Evolutionary conservation across 176 grass and related monocot species (phyloP).

Genomic region (Alopecurus myosuroides): DNA sequence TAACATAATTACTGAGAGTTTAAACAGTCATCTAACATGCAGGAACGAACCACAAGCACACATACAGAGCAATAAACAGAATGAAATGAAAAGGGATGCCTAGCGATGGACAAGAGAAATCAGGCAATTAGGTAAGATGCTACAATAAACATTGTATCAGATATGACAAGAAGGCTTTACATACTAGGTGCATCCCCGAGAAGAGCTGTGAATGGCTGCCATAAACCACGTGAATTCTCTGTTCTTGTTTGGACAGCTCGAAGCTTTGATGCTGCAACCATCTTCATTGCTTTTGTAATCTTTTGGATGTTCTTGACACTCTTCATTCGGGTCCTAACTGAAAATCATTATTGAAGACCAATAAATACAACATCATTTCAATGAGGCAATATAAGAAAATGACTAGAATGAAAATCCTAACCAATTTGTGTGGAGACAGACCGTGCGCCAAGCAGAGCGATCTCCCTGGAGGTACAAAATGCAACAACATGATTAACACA

Average conservation of each 20-base stretch:
- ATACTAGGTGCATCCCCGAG: constrained; percentile 89
- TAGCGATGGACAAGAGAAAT: not conserved
- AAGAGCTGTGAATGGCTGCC: constrained; percentile 91
- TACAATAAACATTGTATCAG: constrained; percentile 9
- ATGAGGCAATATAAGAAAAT: not conserved
- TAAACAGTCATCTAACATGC: not conserved
- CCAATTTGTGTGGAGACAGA: constrained; percentile 84
- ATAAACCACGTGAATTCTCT: constrained; percentile 89
- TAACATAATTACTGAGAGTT: not conserved
- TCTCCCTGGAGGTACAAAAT: constrained; percentile 47
- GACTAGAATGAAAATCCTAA: constrained; percentile 21
- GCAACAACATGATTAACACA: not conserved
- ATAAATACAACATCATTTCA: not conserved
- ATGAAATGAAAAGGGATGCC: not conserved
- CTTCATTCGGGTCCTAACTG: constrained; percentile 96
- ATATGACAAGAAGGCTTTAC: constrained; percentile 18
- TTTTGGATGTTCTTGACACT: constrained; percentile 98
- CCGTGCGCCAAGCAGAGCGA: constrained; percentile 51
- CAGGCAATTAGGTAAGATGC: not conserved
- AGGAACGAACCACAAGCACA: not conserved
- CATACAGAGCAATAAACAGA: not conserved
- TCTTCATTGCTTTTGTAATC: constrained; percentile 99
- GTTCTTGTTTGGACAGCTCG: constrained; percentile 82
- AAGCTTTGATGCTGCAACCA: constrained; percentile 96
- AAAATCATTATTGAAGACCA: not conserved